Evolutionary conservation across 1,139 yeast genomes (phyloP).

Genomic region (Yamadazyma diospyri): DNA sequence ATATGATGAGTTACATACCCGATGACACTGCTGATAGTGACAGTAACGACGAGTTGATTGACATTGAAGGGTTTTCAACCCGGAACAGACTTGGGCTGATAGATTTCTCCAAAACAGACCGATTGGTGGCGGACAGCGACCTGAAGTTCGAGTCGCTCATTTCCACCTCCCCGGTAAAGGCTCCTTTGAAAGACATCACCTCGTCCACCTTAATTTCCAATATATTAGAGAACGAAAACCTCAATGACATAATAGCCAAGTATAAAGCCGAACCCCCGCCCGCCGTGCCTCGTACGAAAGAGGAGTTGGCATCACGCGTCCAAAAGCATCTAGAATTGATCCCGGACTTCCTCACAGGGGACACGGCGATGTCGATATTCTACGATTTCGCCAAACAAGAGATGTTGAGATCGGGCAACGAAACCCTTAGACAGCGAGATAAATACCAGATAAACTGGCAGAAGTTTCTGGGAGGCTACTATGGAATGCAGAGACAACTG

Average conservation of each 20-base stretch:
- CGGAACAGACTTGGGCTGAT: background rate
- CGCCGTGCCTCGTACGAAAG: conserved; percentile 22
- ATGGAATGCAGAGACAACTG: conserved; percentile 57
- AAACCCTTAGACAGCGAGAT: conserved; percentile 47
- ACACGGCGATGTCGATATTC: conserved; percentile 38
- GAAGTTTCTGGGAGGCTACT: conserved; percentile 56
- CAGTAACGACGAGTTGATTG: conserved; percentile 8
- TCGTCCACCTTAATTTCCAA: background rate
- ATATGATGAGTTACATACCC: conserved; percentile 7
- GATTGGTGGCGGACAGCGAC: conserved; percentile 2
- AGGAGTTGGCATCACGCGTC: conserved; percentile 22
- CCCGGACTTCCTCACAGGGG: conserved; percentile 43
- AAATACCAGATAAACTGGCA: conserved; percentile 45
- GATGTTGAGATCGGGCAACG: conserved; percentile 32
- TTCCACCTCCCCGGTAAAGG: background rate
- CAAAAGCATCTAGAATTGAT: conserved; percentile 30
- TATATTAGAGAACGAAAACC: conserved; percentile 12
- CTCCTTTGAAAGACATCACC: background rate
- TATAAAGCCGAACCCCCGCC: conserved; percentile 25
- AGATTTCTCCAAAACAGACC: conserved; percentile 1
- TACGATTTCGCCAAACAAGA: conserved; percentile 46
- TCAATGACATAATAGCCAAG: conserved; percentile 16
- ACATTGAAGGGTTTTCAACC: conserved; percentile 6
- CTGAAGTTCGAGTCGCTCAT: background rate
- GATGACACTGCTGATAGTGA: conserved; percentile 13